phyloP scores from a whole-genome alignment of 2,329 filamentous ascomycete species.

The Colletotrichum melonis region DNA sequence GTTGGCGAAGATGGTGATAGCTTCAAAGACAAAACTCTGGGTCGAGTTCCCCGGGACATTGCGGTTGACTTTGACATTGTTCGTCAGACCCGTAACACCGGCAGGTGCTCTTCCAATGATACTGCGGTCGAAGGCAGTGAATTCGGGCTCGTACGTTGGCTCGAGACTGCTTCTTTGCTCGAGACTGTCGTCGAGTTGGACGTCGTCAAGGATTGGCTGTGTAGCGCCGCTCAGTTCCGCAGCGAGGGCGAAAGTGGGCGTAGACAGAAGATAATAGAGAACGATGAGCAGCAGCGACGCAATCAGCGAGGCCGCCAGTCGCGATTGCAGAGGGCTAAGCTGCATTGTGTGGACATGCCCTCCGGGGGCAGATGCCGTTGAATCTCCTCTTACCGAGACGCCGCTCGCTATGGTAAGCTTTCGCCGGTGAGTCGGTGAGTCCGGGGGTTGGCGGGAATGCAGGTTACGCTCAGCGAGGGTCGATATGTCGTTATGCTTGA shows the following conservation, averaged over 20 bases:
- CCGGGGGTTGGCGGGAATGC: not conserved
- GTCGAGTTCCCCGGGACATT: conserved; percentile 73
- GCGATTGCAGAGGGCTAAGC: conserved; percentile 77
- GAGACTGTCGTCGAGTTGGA: conserved; percentile 32
- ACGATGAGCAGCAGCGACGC: conserved; percentile 69
- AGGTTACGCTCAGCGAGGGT: conserved; percentile 15
- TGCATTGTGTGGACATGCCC: conserved; percentile 63
- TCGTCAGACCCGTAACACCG: conserved; percentile 62
- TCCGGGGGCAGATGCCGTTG: conserved; percentile 45
- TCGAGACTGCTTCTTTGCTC: conserved; percentile 36
- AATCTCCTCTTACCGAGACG: conserved; percentile 1
- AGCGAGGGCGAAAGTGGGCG: conserved; percentile 71
- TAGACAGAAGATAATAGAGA: conserved; percentile 70
- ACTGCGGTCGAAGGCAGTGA: conserved; percentile 69
- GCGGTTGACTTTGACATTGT: conserved; percentile 71
- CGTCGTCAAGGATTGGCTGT: conserved; percentile 40
- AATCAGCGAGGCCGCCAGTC: conserved; percentile 74
- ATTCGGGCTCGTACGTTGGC: conserved; percentile 68
- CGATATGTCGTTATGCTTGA: conserved; percentile 1
- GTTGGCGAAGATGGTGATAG: conserved; percentile 61
- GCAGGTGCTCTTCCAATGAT: conserved; percentile 71
- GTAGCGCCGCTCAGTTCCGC: conserved; percentile 55
- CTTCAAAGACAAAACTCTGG: conserved; percentile 73
- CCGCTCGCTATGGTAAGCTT: conserved; percentile 5
- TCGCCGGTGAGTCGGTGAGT: not conserved